Evolutionary conservation across 805 yeast genomes (phyloP).

Genomic region (Kuraishia capsulata): DNA sequence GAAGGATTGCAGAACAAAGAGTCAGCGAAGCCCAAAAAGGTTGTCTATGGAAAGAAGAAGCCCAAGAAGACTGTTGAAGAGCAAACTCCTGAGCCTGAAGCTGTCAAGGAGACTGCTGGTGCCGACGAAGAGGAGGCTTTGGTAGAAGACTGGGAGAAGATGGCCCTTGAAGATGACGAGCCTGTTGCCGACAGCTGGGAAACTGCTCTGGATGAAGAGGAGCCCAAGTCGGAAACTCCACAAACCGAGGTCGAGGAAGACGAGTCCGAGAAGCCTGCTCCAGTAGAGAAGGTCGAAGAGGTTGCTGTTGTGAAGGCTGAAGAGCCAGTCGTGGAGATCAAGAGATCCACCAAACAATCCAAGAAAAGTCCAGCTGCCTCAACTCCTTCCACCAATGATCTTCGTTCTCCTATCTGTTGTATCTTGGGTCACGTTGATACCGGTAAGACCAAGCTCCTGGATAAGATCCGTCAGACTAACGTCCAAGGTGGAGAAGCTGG

Average conservation of each 20-base stretch:
- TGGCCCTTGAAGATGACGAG: conserved; percentile 52
- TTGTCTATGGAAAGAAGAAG: conserved; percentile 68
- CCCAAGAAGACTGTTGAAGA: conserved; percentile 17
- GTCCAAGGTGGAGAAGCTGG: conserved; percentile 99
- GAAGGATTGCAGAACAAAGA: conserved; percentile 52
- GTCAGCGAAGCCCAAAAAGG: conserved; percentile 47
- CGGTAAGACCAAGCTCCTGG: conserved; percentile 96
- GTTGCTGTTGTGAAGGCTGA: conserved; percentile 14
- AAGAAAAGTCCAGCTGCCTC: conserved; percentile 5
- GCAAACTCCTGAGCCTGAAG: conserved; percentile 20
- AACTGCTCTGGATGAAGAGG: conserved; percentile 22
- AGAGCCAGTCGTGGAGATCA: conserved; percentile 13
- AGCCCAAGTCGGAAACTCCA: conserved; percentile 21
- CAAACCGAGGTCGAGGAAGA: conserved; percentile 19
- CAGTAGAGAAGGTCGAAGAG: conserved; percentile 16
- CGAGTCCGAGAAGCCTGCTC: conserved; percentile 14
- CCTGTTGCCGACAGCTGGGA: conserved; percentile 51
- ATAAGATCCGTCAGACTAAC: conserved; percentile 95
- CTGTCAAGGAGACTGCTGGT: conserved; percentile 9
- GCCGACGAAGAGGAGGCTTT: conserved; percentile 42
- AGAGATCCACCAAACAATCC: conserved; percentile 16
- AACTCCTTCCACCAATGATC: conserved; percentile 20
- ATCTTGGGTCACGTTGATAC: conserved; percentile 99
- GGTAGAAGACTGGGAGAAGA: conserved; percentile 81
- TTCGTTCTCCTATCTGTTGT: conserved; percentile 99